phyloP scores from a whole-genome alignment of 176 grass and related monocot species.

The Olyra latifolia region DNA sequence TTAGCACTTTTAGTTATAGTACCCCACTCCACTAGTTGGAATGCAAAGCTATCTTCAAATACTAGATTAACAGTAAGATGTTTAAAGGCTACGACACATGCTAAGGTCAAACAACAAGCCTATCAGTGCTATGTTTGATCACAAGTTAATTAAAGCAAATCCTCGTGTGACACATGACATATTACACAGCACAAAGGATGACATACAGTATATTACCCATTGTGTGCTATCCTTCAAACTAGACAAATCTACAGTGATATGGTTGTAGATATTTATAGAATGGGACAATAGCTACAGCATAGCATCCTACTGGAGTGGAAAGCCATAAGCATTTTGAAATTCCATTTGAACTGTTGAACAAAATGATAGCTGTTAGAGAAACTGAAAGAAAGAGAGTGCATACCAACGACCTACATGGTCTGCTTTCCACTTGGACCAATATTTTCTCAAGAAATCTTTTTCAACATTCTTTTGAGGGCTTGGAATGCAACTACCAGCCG shows the following conservation, averaged over 20 bases:
- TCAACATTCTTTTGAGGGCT: constrained; percentile 98
- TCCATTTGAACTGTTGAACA: constrained; percentile 20
- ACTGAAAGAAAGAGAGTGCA: constrained; percentile 31
- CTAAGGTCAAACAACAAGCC: neutral
- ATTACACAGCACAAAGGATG: neutral
- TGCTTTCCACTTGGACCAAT: constrained; percentile 93
- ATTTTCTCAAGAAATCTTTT: constrained; percentile 85
- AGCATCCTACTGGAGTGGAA: neutral
- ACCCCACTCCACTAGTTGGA: neutral
- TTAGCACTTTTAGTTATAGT: neutral
- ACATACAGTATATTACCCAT: neutral
- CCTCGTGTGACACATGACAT: neutral
- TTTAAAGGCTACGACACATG: constrained; percentile 1
- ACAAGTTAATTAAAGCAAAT: constrained; percentile 5
- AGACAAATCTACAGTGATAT: neutral
- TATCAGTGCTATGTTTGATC: neutral
- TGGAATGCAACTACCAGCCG: constrained; percentile 92
- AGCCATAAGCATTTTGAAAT: neutral
- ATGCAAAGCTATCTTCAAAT: neutral
- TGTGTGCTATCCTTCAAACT: neutral
- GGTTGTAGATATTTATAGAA: neutral
- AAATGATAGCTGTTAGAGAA: constrained; percentile 17
- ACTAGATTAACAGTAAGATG: neutral
- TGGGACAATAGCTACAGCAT: neutral
- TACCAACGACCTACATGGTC: constrained; percentile 86